A percentile compares a stretch with the other conserved stretches of the same genome.
These are phyloP conservation scores for Globisporangium ultimum DNA, from an alignment of 352 stramenopile genomes.

Conservation along the genomic window DNA sequence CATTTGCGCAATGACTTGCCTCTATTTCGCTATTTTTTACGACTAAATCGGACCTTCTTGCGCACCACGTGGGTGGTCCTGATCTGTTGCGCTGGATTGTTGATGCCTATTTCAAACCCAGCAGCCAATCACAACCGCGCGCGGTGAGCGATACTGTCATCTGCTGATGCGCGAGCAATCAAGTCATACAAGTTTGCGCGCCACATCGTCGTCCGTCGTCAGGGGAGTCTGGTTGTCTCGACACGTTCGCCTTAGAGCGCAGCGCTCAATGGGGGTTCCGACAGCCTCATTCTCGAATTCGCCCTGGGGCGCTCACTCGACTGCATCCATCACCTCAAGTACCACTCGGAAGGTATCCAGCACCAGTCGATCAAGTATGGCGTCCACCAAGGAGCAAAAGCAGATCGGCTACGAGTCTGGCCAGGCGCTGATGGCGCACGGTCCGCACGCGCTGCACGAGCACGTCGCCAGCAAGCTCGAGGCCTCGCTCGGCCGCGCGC, in stretches of 20 bases:
- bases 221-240: neutral
- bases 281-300: neutral
- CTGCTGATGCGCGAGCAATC: neutral
- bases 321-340: too few species aligned
- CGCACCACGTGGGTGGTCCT: too few species aligned
- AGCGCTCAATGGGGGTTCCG: neutral
- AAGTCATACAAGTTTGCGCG: neutral
- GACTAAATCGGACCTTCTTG: too few species aligned
- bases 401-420: neutral
- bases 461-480: too few species aligned
- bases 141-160: neutral
- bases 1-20: too few species aligned
- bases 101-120: neutral
- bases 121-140: neutral
- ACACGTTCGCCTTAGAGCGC: too few species aligned
- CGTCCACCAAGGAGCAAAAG: neutral
- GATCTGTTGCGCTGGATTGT: neutral
- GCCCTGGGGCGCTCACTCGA: neutral
- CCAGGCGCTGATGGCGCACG: conserved; percentile 3
- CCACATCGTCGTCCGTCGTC: neutral
- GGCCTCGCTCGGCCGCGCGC: too few species aligned
- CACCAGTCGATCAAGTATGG: neutral
- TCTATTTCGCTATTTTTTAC: too few species aligned
- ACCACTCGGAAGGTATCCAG: neutral
- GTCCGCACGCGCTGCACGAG: neutral